Evolutionary conservation across 108 stramenopile genomes (phyloP), one percentile per base, ranked within the genome.

Genomic region (Aurantiochytrium sp.): DNA sequence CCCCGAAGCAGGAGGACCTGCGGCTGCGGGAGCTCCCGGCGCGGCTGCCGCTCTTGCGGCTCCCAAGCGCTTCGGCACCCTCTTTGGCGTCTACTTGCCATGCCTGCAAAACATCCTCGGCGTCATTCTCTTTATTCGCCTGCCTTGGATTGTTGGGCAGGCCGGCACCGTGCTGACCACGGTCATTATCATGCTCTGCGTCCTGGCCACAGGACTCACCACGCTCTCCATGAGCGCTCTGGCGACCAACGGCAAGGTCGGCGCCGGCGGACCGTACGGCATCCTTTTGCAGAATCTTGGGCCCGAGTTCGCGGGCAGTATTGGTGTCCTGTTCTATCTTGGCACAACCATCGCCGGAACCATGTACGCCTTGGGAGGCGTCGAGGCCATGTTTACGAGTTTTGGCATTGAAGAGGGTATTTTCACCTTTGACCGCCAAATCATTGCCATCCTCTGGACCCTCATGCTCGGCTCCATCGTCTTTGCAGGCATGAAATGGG

Each of bases 91-190:
- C 5, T 95, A 92, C 64, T 72, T 95, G 83, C 96, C 96, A 16
- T 96, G 94, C 90, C 89, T 96, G 47, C 95, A 96, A 92, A 95
- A 95, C 92, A 96, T 96, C 60, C 93, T 96, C 43, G 95, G 96
- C 18, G 95, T 96, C 42, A 93, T 96, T 28, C 90, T 96, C 42
- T 96, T 96, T 93, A 93, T 96, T 28, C 95, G 96, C 4, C 90
- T 95, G 35, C 93, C 95, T 6, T 94, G 90, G 90, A 95, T 96
- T 87, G 94, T 95, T 5, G 95, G 92, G 1, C 96, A 96, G 88
- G 96, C 96, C 4, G 96, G 96, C 25, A 64, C 76, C 6, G 49
- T 93, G 88, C 58, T 92, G 19, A 90, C 91, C 12, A 88, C 51
- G 6, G 45, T 87, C 25, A 92, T 93, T 55, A 44, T 93, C 55